phyloP scores from a whole-genome alignment of 2,329 filamentous ascomycete genomes.

The Coniochaeta ligniaria region DNA sequence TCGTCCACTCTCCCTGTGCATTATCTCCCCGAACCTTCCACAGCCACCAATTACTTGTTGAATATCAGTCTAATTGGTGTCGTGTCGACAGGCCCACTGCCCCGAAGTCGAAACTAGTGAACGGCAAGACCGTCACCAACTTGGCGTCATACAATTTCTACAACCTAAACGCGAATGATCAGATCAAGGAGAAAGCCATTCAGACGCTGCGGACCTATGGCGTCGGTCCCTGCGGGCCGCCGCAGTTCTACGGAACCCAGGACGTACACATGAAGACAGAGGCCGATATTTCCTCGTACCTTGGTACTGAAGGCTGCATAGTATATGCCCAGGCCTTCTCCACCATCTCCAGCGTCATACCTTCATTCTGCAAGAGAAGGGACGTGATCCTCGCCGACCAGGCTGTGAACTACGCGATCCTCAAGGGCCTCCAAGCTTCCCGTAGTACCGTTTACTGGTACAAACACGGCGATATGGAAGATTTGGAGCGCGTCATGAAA shows the following conservation, averaged over 20 bases:
- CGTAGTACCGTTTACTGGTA: slow-evolving; percentile 90
- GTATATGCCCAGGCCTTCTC: slow-evolving; percentile 95
- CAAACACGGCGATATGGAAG: slow-evolving; percentile 92
- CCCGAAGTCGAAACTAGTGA: slow-evolving; percentile 81
- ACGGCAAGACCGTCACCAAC: slow-evolving; percentile 85
- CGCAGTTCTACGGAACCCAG: slow-evolving; percentile 96
- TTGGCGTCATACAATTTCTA: slow-evolving; percentile 96
- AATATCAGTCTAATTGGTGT: background rate
- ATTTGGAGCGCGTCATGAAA: slow-evolving; percentile 77
- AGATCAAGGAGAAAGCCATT: slow-evolving; percentile 90
- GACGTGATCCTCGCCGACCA: slow-evolving; percentile 96
- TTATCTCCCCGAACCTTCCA: background rate
- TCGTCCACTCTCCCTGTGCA: slow-evolving; percentile 17
- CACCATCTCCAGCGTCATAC: slow-evolving; percentile 94
- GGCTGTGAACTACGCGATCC: slow-evolving; percentile 86
- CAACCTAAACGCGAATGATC: slow-evolving; percentile 90
- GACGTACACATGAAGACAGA: slow-evolving; percentile 98
- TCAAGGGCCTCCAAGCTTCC: slow-evolving; percentile 89
- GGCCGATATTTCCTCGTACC: slow-evolving; percentile 81
- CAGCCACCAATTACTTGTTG: background rate
- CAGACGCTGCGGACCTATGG: slow-evolving; percentile 91
- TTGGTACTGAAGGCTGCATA: slow-evolving; percentile 84
- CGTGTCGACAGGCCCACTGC: slow-evolving; percentile 62
- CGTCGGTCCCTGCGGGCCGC: slow-evolving; percentile 92
- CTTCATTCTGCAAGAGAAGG: slow-evolving; percentile 91